phyloP scores from a whole-genome alignment of 2,329 filamentous ascomycete genomes.

The Aspergillus latus region DNA sequence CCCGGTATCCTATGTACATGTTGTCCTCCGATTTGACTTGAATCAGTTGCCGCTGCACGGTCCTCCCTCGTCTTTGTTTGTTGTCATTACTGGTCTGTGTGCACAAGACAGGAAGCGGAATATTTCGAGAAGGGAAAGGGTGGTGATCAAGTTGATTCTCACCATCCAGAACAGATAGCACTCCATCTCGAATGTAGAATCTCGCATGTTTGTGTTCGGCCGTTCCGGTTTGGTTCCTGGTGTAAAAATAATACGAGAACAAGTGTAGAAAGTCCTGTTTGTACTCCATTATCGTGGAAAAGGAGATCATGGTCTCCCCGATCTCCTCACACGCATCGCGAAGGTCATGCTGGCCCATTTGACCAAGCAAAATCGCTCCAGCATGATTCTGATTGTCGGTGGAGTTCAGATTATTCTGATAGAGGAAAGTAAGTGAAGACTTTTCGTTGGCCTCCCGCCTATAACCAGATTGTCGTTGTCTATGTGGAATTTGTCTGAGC shows the following conservation, averaged over 20 bases:
- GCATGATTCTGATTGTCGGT: constrained; percentile 55
- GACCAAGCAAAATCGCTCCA: constrained; percentile 52
- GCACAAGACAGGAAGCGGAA: constrained; percentile 50
- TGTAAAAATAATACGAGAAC: constrained; percentile 49
- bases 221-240: constrained; percentile 29
- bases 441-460: constrained; percentile 31
- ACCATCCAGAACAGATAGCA: constrained; percentile 35
- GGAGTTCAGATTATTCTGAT: constrained; percentile 57
- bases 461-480: background rate
- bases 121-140: constrained; percentile 27
- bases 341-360: constrained; percentile 39
- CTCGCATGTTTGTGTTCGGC: constrained; percentile 28
- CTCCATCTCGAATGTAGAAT: constrained; percentile 47
- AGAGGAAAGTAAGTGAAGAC: constrained; percentile 52
- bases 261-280: constrained; percentile 47
- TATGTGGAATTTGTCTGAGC: background rate
- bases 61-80: background rate
- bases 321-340: constrained; percentile 47
- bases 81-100: constrained; percentile 46
- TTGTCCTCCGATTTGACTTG: constrained; percentile 7
- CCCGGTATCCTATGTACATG: constrained; percentile 46
- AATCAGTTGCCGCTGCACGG: constrained; percentile 1
- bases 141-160: constrained; percentile 36
- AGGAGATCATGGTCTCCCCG: constrained; percentile 50
- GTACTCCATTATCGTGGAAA: constrained; percentile 44